These are phyloP conservation scores for Claviceps purpurea DNA, from an alignment of 2,329 filamentous ascomycete species.

Conservation along the genomic window DNA sequence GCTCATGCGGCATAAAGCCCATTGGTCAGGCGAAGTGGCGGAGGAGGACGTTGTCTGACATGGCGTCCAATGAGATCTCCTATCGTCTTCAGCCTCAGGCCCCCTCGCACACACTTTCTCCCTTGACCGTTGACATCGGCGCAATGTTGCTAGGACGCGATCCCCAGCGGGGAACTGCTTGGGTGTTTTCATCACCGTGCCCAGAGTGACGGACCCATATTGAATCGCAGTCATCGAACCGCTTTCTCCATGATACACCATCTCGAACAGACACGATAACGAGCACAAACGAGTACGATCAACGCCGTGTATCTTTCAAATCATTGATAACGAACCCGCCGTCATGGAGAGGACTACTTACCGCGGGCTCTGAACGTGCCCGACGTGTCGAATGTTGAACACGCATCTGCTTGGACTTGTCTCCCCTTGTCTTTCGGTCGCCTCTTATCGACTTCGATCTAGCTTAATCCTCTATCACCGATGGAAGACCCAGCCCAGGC, in stretches of 20 bases:
- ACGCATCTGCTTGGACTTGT: slow-evolving; percentile 2
- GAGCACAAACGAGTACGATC: background rate
- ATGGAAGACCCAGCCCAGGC: slow-evolving; percentile 42
- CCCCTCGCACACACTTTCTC: background rate
- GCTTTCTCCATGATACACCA: slow-evolving; percentile 8
- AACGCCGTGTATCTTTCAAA: background rate
- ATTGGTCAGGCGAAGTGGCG: slow-evolving; percentile 5
- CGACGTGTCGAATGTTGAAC: slow-evolving; percentile 1
- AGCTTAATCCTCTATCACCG: slow-evolving; percentile 1
- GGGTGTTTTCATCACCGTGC: slow-evolving; percentile 8
- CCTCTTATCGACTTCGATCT: background rate
- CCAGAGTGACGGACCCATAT: background rate
- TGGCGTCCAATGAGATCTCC: slow-evolving; percentile 7
- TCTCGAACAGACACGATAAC: slow-evolving; percentile 6
- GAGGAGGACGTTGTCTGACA: background rate
- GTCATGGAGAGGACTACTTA: slow-evolving; percentile 9
- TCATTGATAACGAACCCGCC: background rate
- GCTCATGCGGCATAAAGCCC: background rate
- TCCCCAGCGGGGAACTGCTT: slow-evolving; percentile 4
- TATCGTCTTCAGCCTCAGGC: slow-evolving; percentile 8
- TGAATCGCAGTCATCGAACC: background rate
- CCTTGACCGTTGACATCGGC: background rate
- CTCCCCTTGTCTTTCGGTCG: background rate
- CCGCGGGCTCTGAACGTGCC: slow-evolving; percentile 6
- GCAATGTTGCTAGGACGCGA: slow-evolving; percentile 9